A percentile compares a stretch with the other conserved stretches of the same genome.
phyloP scores from a whole-genome alignment of 1,284 basidiomycete genomes.

The Ustilago sp. region DNA sequence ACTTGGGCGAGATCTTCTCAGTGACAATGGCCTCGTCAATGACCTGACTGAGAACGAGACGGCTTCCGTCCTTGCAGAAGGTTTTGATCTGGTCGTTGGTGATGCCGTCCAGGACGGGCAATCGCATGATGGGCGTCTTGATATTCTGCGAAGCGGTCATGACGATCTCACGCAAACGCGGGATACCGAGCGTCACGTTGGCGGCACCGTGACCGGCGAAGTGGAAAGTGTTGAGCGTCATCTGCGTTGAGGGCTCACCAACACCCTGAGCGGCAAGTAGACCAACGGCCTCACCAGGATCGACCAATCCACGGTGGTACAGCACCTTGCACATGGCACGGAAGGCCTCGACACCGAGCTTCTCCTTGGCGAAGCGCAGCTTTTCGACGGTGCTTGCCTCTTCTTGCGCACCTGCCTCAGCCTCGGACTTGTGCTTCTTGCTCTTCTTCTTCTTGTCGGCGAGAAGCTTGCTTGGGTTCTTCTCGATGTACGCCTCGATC shows the following conservation, averaged over 20 bases:
- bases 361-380: conserved; percentile 72
- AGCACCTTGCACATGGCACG: conserved; percentile 66
- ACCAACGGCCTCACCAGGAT: conserved; percentile 98
- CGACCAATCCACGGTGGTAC: conserved; percentile 76
- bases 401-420: conserved; percentile 58
- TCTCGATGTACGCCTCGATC: conserved; percentile 82
- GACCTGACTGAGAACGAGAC: conserved; percentile 87
- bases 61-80: conserved; percentile 92
- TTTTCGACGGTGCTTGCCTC: conserved; percentile 51
- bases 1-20: conserved; percentile 81
- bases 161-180: conserved; percentile 97
- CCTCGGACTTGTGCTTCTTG: conserved; percentile 68
- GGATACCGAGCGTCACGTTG: conserved; percentile 99
- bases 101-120: conserved; percentile 72
- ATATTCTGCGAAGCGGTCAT: conserved; percentile 98
- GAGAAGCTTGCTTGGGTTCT: conserved; percentile 82
- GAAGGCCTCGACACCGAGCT: conserved; percentile 63
- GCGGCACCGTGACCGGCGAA: conserved; percentile 97
- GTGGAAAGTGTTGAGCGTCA: conserved; percentile 99
- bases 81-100: conserved; percentile 72
- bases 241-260: conserved; percentile 98
- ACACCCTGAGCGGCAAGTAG: conserved; percentile 98
- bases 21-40: conserved; percentile 86
- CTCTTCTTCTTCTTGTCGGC: conserved; percentile 73
- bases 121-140: conserved; percentile 98